These are phyloP conservation scores for Lathyrus oleraceus DNA, from an alignment of 306 rosid genomes.

Conservation along the genomic window DNA sequence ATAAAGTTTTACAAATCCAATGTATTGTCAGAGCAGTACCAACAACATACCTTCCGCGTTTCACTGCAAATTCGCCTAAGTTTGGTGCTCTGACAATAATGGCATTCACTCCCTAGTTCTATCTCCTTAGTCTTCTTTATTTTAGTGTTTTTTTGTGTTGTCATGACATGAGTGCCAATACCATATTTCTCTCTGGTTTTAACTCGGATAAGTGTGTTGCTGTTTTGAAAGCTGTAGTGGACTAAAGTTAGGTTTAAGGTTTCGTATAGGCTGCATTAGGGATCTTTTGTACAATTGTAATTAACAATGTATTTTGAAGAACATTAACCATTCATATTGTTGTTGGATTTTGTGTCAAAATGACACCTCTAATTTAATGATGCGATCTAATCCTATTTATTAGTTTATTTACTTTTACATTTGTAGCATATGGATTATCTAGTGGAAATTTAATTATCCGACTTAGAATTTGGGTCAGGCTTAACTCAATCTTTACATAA, in stretches of 20 bases:
- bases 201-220: not conserved
- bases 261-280: not conserved
- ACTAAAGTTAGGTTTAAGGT: not conserved
- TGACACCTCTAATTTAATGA: not conserved
- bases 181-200: not conserved
- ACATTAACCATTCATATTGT: not conserved
- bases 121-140: not conserved
- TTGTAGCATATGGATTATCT: slow-evolving; percentile 10
- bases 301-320: not conserved
- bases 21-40: not conserved
- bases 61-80: not conserved
- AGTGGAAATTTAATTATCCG: not conserved
- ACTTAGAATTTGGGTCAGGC: no score
- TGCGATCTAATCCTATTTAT: not conserved
- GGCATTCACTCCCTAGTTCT: not conserved
- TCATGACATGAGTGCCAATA: not conserved
- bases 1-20: not conserved
- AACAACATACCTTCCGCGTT: not conserved
- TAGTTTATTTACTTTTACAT: not conserved
- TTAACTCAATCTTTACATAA: no score
- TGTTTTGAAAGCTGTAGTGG: not conserved
- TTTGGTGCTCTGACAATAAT: not conserved
- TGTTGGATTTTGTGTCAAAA: not conserved
- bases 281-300: not conserved
- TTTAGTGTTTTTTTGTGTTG: not conserved